phyloP scores from a whole-genome alignment of 768 basidiomycete species.

The Postia placenta region DNA sequence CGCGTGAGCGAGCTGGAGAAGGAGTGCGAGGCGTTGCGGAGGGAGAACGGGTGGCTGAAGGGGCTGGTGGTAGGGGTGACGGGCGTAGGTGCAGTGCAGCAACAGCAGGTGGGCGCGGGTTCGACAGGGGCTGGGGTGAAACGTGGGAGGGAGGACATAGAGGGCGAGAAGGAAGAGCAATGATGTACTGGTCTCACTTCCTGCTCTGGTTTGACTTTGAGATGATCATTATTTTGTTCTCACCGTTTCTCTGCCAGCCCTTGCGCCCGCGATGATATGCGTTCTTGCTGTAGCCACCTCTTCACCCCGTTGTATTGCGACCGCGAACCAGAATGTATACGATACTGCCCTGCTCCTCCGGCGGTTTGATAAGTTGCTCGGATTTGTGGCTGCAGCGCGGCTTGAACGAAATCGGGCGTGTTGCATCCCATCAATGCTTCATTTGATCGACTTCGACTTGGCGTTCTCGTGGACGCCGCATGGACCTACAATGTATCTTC shows the following conservation, averaged over 20 bases:
- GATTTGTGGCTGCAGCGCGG: no score
- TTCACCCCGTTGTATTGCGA: no score
- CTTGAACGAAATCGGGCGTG: no score
- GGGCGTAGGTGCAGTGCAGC: slow-evolving; percentile 46
- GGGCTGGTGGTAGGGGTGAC: slow-evolving; percentile 86
- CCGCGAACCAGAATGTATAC: no score
- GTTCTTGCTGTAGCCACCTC: no score
- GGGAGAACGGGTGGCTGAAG: slow-evolving; percentile 92
- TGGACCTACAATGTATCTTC: no score
- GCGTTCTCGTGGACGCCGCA: no score
- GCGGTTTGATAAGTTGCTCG: no score
- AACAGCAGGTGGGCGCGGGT: slow-evolving; percentile 7
- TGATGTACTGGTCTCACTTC: background rate
- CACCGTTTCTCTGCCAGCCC: background rate
- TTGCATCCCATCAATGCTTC: no score
- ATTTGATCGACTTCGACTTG: no score
- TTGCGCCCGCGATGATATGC: background rate
- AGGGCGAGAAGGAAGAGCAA: background rate
- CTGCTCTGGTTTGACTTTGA: background rate
- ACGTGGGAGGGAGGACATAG: slow-evolving; percentile 3
- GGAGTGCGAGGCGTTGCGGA: slow-evolving; percentile 81
- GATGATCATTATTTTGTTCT: background rate
- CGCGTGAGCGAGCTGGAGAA: slow-evolving; percentile 80
- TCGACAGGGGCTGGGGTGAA: slow-evolving; percentile 1
- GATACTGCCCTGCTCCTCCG: no score